Percentiles rank a stretch among this genome's conserved stretches.
Evolutionary conservation across 1,284 basidiomycete species (phyloP).

Genomic region (Cutaneotrichosporon sp.): DNA sequence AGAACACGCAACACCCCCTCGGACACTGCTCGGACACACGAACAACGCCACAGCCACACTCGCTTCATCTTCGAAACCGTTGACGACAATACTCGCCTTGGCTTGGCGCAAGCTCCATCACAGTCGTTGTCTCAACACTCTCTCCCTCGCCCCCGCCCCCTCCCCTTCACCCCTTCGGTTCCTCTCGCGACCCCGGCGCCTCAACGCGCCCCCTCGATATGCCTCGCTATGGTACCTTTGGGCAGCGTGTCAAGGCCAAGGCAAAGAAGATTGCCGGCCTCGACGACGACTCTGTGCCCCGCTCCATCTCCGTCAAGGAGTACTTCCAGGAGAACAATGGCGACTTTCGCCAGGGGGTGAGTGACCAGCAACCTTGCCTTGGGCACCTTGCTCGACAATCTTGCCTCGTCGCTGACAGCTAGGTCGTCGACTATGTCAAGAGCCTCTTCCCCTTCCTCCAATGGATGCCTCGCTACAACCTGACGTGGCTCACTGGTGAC

Average conservation of each 20-base stretch:
- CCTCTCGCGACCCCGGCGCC: not conserved
- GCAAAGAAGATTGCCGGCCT: conserved; percentile 41
- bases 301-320: conserved; percentile 36
- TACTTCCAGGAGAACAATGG: conserved; percentile 35
- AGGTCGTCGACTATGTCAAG: conserved; percentile 65
- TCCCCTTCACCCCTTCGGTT: not conserved
- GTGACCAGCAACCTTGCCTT: not conserved
- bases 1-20: not conserved
- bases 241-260: conserved; percentile 16
- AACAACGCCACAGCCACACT: not conserved
- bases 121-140: not conserved
- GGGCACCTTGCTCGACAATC: not conserved
- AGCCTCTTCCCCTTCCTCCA: conserved; percentile 78
- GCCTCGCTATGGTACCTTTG: conserved; percentile 5
- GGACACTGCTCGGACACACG: not conserved
- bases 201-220: not conserved
- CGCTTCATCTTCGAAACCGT: not conserved
- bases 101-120: not conserved
- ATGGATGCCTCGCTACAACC: conserved; percentile 79
- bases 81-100: conserved; percentile 4
- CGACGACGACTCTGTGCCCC: conserved; percentile 38
- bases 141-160: not conserved
- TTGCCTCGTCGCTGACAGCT: conserved; percentile 11
- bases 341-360: conserved; percentile 6
- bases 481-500: conserved; percentile 62